Evolutionary conservation across 495 filamentous ascomycete genomes (phyloP).

Genomic region (Tuber borchii): DNA sequence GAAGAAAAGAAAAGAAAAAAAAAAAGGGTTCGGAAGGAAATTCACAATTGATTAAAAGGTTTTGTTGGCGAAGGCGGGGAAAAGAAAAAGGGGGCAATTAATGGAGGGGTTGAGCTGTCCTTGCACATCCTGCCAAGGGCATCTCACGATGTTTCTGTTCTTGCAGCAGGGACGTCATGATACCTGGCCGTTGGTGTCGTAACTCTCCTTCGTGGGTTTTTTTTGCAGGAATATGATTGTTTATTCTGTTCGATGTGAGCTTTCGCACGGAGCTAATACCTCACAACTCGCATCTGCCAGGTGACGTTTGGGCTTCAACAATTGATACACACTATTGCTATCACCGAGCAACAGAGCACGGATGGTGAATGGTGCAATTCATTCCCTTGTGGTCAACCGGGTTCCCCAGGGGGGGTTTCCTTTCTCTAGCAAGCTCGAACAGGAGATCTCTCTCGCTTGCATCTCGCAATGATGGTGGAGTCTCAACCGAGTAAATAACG

Average conservation of each 20-base stretch:
- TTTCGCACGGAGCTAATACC: neutral
- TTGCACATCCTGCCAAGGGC: constrained; percentile 37
- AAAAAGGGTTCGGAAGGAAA: constrained; percentile 18
- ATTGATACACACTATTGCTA: neutral
- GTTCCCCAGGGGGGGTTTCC: neutral
- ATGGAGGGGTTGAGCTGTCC: constrained; percentile 38
- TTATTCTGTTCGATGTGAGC: neutral
- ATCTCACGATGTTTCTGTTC: constrained; percentile 34
- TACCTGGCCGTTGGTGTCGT: constrained; percentile 8
- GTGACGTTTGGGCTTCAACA: constrained; percentile 1
- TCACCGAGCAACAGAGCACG: neutral
- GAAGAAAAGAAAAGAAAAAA: constrained; percentile 8
- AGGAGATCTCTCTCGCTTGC: constrained; percentile 5
- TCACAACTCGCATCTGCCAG: neutral
- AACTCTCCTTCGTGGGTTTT: neutral
- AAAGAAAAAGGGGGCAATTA: constrained; percentile 17
- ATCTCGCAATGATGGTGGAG: constrained; percentile 4
- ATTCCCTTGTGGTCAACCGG: constrained; percentile 1
- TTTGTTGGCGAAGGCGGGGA: constrained; percentile 37
- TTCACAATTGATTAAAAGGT: constrained; percentile 16
- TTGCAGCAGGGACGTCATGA: constrained; percentile 29
- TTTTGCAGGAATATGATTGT: neutral
- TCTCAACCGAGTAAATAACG: constrained; percentile 5
- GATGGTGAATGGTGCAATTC: neutral
- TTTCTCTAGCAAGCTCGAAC: neutral